Evolutionary conservation across 1,284 basidiomycete species (phyloP).

Genomic region (Ganoderma lingzhi): DNA sequence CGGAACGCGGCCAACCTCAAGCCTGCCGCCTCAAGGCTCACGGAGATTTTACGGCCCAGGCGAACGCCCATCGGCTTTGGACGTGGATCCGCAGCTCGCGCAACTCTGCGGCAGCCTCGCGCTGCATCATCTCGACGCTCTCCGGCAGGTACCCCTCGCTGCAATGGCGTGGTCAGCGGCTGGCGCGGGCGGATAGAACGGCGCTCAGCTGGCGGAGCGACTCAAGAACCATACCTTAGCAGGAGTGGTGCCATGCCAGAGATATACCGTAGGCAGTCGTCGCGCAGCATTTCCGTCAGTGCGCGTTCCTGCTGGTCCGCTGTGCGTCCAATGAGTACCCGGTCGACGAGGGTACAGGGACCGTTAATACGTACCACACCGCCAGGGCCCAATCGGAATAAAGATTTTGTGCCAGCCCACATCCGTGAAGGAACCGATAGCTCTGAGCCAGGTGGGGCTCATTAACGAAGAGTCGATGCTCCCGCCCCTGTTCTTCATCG

Average conservation of each 20-base stretch:
- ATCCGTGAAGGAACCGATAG: slow-evolving; percentile 41
- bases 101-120: slow-evolving; percentile 42
- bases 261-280: slow-evolving; percentile 42
- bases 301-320: slow-evolving; percentile 38
- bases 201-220: neutral
- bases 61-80: slow-evolving; percentile 45
- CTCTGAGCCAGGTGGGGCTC: slow-evolving; percentile 44
- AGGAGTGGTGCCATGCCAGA: slow-evolving; percentile 42
- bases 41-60: slow-evolving; percentile 43
- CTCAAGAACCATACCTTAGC: slow-evolving; percentile 35
- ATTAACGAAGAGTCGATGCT: slow-evolving; percentile 42
- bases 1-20: slow-evolving; percentile 4
- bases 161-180: slow-evolving; percentile 10
- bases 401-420: slow-evolving; percentile 45
- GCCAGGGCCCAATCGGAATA: slow-evolving; percentile 47
- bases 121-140: slow-evolving; percentile 42
- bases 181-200: neutral
- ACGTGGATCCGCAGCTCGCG: slow-evolving; percentile 39
- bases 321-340: slow-evolving; percentile 20
- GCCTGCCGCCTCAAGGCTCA: slow-evolving; percentile 3
- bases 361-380: slow-evolving; percentile 35
- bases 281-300: slow-evolving; percentile 44
- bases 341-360: neutral
- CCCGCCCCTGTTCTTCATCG: slow-evolving; percentile 45
- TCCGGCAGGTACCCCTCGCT: slow-evolving; percentile 45